Percentiles rank a stretch among this genome's conserved stretches.
Evolutionary conservation across 352 stramenopile genomes (phyloP).

Genomic region (Globisporangium okanoganense): DNA sequence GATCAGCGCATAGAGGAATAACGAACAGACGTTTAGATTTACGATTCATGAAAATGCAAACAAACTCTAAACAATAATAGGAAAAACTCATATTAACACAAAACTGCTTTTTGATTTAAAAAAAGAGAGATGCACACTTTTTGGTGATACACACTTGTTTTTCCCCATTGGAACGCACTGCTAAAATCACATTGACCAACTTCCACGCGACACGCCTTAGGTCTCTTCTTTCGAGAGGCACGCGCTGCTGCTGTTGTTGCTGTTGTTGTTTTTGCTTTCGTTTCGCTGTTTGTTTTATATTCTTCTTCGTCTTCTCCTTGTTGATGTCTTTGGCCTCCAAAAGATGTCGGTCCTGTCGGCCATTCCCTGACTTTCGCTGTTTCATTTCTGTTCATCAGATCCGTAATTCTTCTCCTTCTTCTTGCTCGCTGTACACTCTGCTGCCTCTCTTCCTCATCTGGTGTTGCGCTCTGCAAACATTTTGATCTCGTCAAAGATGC

Average conservation of each 20-base stretch:
- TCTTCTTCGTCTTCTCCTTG: neutral
- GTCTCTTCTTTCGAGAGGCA: conserved; percentile 17
- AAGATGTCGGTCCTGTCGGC: neutral
- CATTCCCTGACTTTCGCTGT: neutral
- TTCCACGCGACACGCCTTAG: neutral
- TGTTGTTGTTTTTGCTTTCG: neutral
- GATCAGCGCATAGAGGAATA: neutral
- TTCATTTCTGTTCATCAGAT: conserved; percentile 4
- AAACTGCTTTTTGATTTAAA: too few species aligned
- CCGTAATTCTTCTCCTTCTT: neutral
- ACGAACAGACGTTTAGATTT: neutral
- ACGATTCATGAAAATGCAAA: neutral
- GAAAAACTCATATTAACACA: too few species aligned
- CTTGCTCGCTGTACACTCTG: conserved; percentile 8
- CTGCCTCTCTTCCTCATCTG: conserved; percentile 37
- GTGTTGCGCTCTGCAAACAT: conserved; percentile 64
- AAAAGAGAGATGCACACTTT: too few species aligned
- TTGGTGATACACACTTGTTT: conserved; percentile 11
- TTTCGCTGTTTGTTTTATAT: conserved; percentile 10
- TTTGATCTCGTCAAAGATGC: conserved; percentile 89
- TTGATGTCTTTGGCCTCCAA: neutral
- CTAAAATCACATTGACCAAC: conserved; percentile 17
- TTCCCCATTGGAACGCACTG: conserved; percentile 9
- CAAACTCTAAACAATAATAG: neutral
- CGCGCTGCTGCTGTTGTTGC: too few species aligned